Conservation (phyloP, 73 alveolate species). For the Tetrahymena thermophila region DNA sequence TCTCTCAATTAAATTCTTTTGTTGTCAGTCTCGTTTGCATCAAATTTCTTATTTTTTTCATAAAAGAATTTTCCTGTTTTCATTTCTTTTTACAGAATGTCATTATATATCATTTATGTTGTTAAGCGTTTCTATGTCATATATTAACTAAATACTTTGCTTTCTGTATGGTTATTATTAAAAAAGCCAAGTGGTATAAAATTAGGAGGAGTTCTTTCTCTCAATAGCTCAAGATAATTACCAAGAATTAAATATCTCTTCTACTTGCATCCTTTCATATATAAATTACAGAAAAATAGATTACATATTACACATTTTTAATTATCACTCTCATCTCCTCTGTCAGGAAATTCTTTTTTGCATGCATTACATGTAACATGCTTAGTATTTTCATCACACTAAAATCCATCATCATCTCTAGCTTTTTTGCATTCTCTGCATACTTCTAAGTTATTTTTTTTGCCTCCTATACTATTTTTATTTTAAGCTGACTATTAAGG, state of each 20-base stretch:
- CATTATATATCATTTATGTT: neutral
- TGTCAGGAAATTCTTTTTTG: conserved; percentile 35
- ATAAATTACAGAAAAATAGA: conserved; percentile 35
- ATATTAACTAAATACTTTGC: conserved; percentile 11
- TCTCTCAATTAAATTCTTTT: conserved; percentile 9
- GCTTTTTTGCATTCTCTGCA: conserved; percentile 47
- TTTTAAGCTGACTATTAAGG: neutral
- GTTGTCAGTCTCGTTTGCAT: conserved; percentile 4
- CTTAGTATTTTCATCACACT: conserved; percentile 10
- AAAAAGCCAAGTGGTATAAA: conserved; percentile 8
- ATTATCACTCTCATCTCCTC: conserved; percentile 2
- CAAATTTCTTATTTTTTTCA: conserved; percentile 7
- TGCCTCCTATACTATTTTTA: neutral
- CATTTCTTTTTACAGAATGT: conserved; percentile 25
- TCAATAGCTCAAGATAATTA: neutral
- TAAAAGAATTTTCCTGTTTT: conserved; percentile 4
- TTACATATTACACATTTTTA: conserved; percentile 42
- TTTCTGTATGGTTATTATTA: conserved; percentile 6
- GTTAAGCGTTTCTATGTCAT: neutral
- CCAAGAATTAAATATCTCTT: conserved; percentile 4
- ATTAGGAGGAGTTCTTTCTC: neutral
- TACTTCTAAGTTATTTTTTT: neutral
- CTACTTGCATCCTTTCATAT: neutral
- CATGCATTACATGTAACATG: conserved; percentile 44
- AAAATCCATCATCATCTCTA: conserved; percentile 25